Conservation (phyloP, 306 rosid genomes). For the Pterocarpus santalinus region DNA sequence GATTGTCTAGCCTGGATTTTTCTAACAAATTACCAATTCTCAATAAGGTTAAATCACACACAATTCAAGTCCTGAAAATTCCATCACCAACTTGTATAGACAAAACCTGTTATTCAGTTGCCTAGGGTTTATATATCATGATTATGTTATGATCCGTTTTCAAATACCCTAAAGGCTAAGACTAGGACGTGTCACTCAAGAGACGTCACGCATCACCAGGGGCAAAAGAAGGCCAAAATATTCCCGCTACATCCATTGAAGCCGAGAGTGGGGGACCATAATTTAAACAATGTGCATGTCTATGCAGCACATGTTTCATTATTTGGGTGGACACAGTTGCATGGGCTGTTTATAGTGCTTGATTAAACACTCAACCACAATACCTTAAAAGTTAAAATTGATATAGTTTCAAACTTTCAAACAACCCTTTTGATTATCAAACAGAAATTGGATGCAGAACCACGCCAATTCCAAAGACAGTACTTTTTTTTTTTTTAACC, state of each 20-base stretch:
- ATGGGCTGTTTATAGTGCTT: background rate
- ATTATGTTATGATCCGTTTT: constrained; percentile 21
- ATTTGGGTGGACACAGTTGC: background rate
- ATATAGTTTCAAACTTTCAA: background rate
- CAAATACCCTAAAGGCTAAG: constrained; percentile 37
- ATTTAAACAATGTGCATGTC: background rate
- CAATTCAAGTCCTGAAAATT: background rate
- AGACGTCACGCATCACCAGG: constrained; percentile 44
- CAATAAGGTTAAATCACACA: background rate
- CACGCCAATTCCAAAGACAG: background rate
- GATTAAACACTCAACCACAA: background rate
- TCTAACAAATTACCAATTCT: background rate
- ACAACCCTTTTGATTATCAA: too few relatives aligned
- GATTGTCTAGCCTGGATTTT: background rate
- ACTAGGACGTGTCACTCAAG: constrained; percentile 57
- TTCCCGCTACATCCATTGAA: constrained; percentile 32
- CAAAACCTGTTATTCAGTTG: background rate
- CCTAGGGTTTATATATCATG: background rate
- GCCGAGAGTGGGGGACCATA: constrained; percentile 36
- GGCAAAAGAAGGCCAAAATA: constrained; percentile 2
- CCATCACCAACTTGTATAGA: background rate
- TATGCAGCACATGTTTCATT: background rate
- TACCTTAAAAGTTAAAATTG: background rate
- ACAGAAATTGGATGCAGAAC: background rate
- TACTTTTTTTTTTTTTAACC: background rate